A percentile compares a stretch with the other conserved stretches of the same genome.
Evolutionary conservation across 2,329 filamentous ascomycete species (phyloP).

Genomic region (Xylariales sp.): DNA sequence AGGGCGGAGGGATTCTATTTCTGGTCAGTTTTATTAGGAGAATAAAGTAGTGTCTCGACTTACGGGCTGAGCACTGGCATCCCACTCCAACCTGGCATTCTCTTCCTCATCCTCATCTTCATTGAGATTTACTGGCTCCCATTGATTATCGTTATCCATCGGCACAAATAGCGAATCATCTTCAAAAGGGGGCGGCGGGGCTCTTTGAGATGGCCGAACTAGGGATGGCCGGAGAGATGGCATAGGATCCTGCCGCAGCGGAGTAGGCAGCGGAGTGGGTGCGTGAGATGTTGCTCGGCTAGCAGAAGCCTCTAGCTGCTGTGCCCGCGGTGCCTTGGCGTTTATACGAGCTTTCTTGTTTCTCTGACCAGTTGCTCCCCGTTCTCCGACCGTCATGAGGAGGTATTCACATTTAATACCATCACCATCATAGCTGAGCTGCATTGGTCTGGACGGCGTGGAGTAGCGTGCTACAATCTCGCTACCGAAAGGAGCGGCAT

Average conservation of each 20-base stretch:
- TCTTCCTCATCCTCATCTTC: constrained; percentile 61
- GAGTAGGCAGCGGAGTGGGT: constrained; percentile 22
- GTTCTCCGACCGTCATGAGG: constrained; percentile 75
- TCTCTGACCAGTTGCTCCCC: constrained; percentile 42
- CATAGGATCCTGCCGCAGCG: constrained; percentile 34
- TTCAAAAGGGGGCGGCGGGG: constrained; percentile 52
- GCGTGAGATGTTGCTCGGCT: constrained; percentile 34
- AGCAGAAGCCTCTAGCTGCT: constrained; percentile 43
- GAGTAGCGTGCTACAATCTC: constrained; percentile 67
- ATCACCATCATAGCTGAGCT: constrained; percentile 65
- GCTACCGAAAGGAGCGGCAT: constrained; percentile 67
- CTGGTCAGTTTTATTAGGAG: too few species aligned
- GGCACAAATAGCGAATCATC: constrained; percentile 69
- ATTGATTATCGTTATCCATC: constrained; percentile 63
- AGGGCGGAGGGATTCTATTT: constrained; percentile 38
- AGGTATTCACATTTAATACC: constrained; percentile 73
- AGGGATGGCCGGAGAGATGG: constrained; percentile 27
- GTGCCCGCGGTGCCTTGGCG: constrained; percentile 33
- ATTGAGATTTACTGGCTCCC: constrained; percentile 63
- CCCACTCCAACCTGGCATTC: constrained; percentile 69
- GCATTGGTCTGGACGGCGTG: constrained; percentile 64
- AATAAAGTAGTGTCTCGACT: constrained; percentile 20
- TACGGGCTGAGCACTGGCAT: constrained; percentile 62
- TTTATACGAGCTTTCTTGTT: constrained; percentile 36
- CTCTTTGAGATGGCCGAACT: constrained; percentile 45